A percentile compares a stretch with the other conserved stretches of the same genome.
Conservation (phyloP, 2,329 filamentous ascomycete genomes). For the Neurospora crassa region DNA sequence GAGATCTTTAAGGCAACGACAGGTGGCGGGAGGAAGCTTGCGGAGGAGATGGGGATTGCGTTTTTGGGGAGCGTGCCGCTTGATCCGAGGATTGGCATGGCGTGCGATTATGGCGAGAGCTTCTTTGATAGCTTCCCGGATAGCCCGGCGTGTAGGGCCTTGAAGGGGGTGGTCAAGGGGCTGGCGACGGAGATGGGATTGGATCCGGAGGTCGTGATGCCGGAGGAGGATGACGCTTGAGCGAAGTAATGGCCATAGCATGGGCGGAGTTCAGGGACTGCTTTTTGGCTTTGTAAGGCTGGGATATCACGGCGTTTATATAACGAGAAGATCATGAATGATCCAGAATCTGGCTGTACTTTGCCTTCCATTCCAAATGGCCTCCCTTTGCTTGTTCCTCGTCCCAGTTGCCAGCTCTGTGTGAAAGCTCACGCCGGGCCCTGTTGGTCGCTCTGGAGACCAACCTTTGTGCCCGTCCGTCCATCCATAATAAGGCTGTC, state of each 20-base stretch:
- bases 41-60: slow-evolving; percentile 76
- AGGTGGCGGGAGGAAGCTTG: slow-evolving; percentile 71
- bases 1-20: slow-evolving; percentile 90
- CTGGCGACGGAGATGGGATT: slow-evolving; percentile 59
- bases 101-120: slow-evolving; percentile 94
- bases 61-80: slow-evolving; percentile 86
- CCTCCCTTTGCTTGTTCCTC: not conserved
- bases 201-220: slow-evolving; percentile 43
- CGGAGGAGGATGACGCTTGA: slow-evolving; percentile 25
- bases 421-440: not conserved
- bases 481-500: not conserved
- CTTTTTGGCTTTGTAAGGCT: not conserved
- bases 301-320: slow-evolving; percentile 14
- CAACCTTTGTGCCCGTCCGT: not conserved
- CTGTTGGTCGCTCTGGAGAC: not conserved
- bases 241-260: not conserved
- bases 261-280: not conserved
- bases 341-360: not conserved
- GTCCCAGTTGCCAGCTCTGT: not conserved
- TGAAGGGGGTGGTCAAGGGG: slow-evolving; percentile 69
- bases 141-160: slow-evolving; percentile 76
- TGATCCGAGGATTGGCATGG: slow-evolving; percentile 90
- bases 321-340: slow-evolving; percentile 2
- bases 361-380: not conserved
- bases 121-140: slow-evolving; percentile 93